Percentiles rank a stretch among this genome's conserved stretches.
phyloP scores from a whole-genome alignment of 1,139 yeast genomes.

The Wickerhamomyces sp. region DNA sequence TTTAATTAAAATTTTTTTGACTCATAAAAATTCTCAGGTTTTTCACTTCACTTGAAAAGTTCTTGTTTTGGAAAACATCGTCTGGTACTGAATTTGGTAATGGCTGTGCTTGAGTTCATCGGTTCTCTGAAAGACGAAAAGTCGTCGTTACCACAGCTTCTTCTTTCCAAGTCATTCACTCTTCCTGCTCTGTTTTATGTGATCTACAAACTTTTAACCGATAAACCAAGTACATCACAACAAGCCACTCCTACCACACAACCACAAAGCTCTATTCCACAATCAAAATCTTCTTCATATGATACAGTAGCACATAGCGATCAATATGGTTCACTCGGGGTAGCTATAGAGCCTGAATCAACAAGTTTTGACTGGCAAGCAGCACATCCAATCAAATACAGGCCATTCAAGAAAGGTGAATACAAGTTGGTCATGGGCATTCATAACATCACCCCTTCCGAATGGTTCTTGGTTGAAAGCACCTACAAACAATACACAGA shows the following conservation, averaged over 20 bases:
- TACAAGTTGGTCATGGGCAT: slow-evolving; percentile 72
- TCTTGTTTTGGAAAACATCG: too few relatives aligned
- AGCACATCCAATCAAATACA: slow-evolving; percentile 44
- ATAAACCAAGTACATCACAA: neutral
- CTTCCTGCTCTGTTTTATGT: neutral
- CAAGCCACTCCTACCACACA: neutral
- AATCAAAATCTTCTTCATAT: too few relatives aligned
- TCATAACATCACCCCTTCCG: slow-evolving; percentile 47
- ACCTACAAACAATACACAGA: slow-evolving; percentile 47
- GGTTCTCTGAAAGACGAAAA: neutral
- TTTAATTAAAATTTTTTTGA: too few relatives aligned
- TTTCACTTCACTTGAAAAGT: too few relatives aligned
- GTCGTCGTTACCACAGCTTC: neutral
- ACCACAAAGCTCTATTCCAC: too few relatives aligned
- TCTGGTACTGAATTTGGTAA: too few relatives aligned
- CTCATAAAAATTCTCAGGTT: too few relatives aligned
- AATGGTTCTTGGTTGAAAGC: slow-evolving; percentile 66
- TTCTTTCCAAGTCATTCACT: neutral
- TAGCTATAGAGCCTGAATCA: slow-evolving; percentile 25
- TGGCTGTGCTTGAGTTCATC: neutral
- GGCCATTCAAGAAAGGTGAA: slow-evolving; percentile 61
- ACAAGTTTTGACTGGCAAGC: slow-evolving; percentile 43
- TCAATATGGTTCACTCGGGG: slow-evolving; percentile 5
- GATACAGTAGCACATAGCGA: neutral
- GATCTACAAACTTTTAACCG: neutral